Evolutionary conservation across 106 monocot genomes (phyloP), one percentile per base, ranked within the genome.

Genomic region (Allium fistulosum): DNA sequence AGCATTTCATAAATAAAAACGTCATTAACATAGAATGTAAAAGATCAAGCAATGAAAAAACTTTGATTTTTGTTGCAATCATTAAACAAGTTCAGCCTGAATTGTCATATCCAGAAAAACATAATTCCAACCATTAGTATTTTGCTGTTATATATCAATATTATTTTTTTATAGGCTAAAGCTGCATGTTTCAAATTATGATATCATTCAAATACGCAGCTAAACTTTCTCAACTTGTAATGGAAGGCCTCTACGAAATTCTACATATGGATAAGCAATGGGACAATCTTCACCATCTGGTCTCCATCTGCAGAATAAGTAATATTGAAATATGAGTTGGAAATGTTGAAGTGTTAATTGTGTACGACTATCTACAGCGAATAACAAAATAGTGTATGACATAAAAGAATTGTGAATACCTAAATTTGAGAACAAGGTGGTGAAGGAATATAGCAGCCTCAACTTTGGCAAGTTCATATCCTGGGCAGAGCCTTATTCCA

Each of bases 381-480:
- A 58, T 16, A 58, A 58, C 15, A 18, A 16, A 14, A 16, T n/a
- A 16, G 58, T 18, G 13, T n/a, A 58, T 58, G 58, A 37, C 37
- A 37, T 37, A 37, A 37, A 37, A 5, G 37, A 5, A 37, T 37
- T 1, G 0, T 37, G 37, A 55, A 78, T 79, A 90, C 84, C 86
- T 86, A 73, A 75, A 90, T 22, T 87, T 89, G 63, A 82, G 87
- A 11, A 94, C 80, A 74, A 94, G 75, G 71, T 90, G 84, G 65
- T 86, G 94, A 52, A 89, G 83, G 71, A 94, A 94, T 58, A 94
- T 73, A 65, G 89, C 86, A 67, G 73, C 59, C 69, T 89, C 86
- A 14, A 94, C 81, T 82, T 72, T 94, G 18, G 89, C 86, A 65
- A 94, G 86, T 63, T 94, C 89, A 71, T 75, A 86, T 59, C 93